Conservation (phyloP, 306 rosid species). For the Sicyos baderoa region DNA sequence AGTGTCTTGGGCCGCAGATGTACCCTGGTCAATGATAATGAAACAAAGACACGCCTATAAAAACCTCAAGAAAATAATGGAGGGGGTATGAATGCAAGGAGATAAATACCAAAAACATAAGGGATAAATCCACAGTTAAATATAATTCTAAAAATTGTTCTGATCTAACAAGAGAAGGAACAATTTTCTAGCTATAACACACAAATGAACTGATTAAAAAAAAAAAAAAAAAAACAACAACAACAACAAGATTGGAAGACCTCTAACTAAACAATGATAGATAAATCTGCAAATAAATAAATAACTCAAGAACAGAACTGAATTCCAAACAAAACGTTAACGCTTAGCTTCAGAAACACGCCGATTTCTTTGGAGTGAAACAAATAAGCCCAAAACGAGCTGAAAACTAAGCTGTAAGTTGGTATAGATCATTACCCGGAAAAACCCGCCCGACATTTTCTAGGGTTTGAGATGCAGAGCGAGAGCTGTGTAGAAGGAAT, state of each 20-base stretch:
- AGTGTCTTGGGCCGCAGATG: conserved; percentile 96
- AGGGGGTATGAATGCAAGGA: neutral
- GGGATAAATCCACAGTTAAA: neutral
- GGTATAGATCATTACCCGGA: conserved; percentile 47
- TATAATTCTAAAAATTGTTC: too few relatives aligned
- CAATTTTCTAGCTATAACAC: conserved; percentile 3
- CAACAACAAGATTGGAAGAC: neutral
- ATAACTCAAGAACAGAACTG: neutral
- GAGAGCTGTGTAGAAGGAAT: conserved; percentile 23
- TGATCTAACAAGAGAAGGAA: neutral
- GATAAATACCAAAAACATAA: neutral
- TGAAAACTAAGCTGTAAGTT: conserved; percentile 11
- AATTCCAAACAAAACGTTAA: neutral
- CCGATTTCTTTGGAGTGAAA: conserved; percentile 20
- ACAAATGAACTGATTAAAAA: too few relatives aligned
- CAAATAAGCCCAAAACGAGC: conserved; percentile 17
- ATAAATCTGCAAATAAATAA: neutral
- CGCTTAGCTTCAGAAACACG: neutral
- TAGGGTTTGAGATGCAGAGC: conserved; percentile 31
- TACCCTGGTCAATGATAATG: conserved; percentile 45
- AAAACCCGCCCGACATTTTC: conserved; percentile 96
- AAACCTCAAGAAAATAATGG: neutral
- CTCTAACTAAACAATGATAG: neutral
- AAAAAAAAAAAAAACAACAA: neutral
- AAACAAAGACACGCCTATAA: neutral